Evolutionary conservation across 208 protist genomes (phyloP).

Genomic region (Naegleria gruberi): DNA sequence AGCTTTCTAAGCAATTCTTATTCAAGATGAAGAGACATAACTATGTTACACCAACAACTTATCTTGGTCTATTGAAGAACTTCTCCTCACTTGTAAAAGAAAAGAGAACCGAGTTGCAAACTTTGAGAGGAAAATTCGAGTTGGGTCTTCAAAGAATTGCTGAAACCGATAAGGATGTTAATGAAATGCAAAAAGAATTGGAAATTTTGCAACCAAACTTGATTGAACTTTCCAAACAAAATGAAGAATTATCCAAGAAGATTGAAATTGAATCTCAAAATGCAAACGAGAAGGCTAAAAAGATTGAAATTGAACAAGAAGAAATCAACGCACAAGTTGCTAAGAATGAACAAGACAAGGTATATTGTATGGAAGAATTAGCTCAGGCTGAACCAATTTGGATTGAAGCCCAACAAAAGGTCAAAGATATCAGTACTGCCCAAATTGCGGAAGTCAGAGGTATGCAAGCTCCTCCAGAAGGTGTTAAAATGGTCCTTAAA

Average conservation of each 20-base stretch:
- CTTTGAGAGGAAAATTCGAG: constrained; percentile 66
- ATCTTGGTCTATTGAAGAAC: constrained; percentile 86
- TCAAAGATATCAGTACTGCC: constrained; percentile 82
- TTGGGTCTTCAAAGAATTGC: constrained; percentile 71
- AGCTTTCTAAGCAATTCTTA: constrained; percentile 71
- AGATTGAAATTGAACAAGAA: constrained; percentile 37
- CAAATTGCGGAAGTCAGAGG: constrained; percentile 92
- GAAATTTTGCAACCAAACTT: constrained; percentile 45
- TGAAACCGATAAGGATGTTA: constrained; percentile 37
- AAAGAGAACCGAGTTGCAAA: constrained; percentile 65
- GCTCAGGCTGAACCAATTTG: constrained; percentile 49
- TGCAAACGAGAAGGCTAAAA: constrained; percentile 36
- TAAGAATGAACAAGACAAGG: constrained; percentile 40
- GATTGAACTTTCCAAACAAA: constrained; percentile 34
- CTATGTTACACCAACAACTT: constrained; percentile 87
- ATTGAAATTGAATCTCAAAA: constrained; percentile 41
- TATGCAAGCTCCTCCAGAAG: constrained; percentile 85
- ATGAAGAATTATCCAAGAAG: constrained; percentile 41
- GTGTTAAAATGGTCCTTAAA: constrained; percentile 94
- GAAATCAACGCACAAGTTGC: constrained; percentile 32
- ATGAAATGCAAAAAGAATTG: constrained; percentile 50
- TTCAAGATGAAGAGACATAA: constrained; percentile 71
- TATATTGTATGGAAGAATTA: constrained; percentile 53
- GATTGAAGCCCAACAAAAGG: constrained; percentile 40
- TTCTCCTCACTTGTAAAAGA: constrained; percentile 71